A percentile compares a stretch with the other conserved stretches of the same genome.
Conservation (phyloP, 192 early-diverging fungal species). For the Umbelopsis vinacea region DNA sequence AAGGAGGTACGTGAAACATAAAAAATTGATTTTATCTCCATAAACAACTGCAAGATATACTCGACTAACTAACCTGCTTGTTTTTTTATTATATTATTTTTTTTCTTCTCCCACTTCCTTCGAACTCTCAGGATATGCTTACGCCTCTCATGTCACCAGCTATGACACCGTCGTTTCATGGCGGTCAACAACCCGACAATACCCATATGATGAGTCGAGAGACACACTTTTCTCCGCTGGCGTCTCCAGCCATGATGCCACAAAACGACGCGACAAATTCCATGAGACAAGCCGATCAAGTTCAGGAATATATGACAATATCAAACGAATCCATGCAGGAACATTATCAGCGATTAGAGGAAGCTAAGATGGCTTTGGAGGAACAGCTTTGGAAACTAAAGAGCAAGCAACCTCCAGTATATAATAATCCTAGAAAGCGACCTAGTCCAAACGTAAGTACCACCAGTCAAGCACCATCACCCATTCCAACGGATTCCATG, state of each 20-base stretch:
- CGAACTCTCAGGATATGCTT: constrained; percentile 36
- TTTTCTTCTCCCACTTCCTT: not conserved
- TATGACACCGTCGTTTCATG: constrained; percentile 62
- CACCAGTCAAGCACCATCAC: not conserved
- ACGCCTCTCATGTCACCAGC: constrained; percentile 74
- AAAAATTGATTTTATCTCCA: no score
- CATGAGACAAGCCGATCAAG: constrained; percentile 7
- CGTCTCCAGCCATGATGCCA: constrained; percentile 65
- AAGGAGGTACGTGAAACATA: constrained; percentile 12
- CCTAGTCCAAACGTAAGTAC: not conserved
- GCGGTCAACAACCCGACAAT: constrained; percentile 29
- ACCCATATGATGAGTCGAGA: constrained; percentile 30
- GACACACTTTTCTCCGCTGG: constrained; percentile 61
- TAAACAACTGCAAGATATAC: not conserved
- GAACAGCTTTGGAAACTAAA: constrained; percentile 23
- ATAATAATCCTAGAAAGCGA: constrained; percentile 10
- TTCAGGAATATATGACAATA: constrained; percentile 29
- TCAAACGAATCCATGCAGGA: constrained; percentile 23
- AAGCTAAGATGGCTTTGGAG: constrained; percentile 35
- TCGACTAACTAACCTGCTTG: not conserved
- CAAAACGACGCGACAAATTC: constrained; percentile 30
- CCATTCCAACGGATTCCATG: not conserved
- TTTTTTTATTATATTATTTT: no score
- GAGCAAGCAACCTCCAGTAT: constrained; percentile 1
- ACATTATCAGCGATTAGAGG: constrained; percentile 38